Evolutionary conservation across 106 monocot species (phyloP).

Genomic region (Alisma plantagoaquatica): DNA sequence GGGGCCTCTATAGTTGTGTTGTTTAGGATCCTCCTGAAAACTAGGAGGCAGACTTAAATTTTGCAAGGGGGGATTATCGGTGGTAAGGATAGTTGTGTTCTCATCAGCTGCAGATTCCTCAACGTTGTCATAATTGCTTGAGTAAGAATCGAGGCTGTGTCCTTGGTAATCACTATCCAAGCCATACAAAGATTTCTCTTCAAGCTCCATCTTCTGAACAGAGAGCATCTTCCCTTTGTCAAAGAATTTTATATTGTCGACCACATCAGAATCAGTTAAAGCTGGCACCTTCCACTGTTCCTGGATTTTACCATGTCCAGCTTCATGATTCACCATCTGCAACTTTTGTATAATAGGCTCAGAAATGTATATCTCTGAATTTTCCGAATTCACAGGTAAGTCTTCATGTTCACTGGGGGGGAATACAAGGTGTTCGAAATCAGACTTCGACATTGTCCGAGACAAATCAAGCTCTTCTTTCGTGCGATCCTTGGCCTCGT

Average conservation of each 20-base stretch:
- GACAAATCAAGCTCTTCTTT: constrained; percentile 18
- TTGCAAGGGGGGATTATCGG: constrained; percentile 8
- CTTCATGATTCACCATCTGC: constrained; percentile 12
- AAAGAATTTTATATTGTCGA: constrained; percentile 8
- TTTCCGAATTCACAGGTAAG: constrained; percentile 27
- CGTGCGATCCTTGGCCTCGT: constrained; percentile 7
- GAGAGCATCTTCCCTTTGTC: too few relatives aligned
- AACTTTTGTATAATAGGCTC: too few relatives aligned
- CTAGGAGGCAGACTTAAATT: constrained; percentile 12
- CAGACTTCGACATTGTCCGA: constrained; percentile 56
- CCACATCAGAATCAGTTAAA: too few relatives aligned
- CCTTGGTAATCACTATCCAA: constrained; percentile 16
- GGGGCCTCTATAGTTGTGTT: constrained; percentile 12
- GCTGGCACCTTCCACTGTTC: constrained; percentile 22
- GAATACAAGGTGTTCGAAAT: constrained; percentile 58
- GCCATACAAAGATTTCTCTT: constrained; percentile 20
- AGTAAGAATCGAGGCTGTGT: constrained; percentile 15
- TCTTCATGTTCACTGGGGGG: constrained; percentile 55
- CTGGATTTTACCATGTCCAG: constrained; percentile 18
- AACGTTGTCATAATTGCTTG: constrained; percentile 13
- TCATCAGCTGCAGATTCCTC: constrained; percentile 10
- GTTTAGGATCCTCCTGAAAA: constrained; percentile 9
- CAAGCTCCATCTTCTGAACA: constrained; percentile 29
- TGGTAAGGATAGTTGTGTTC: constrained; percentile 1
- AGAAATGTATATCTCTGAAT: constrained; percentile 5